These are phyloP conservation scores for Podospora bellae-mahoneyi DNA, from an alignment of 495 filamentous ascomycete genomes.

Conservation along the genomic window DNA sequence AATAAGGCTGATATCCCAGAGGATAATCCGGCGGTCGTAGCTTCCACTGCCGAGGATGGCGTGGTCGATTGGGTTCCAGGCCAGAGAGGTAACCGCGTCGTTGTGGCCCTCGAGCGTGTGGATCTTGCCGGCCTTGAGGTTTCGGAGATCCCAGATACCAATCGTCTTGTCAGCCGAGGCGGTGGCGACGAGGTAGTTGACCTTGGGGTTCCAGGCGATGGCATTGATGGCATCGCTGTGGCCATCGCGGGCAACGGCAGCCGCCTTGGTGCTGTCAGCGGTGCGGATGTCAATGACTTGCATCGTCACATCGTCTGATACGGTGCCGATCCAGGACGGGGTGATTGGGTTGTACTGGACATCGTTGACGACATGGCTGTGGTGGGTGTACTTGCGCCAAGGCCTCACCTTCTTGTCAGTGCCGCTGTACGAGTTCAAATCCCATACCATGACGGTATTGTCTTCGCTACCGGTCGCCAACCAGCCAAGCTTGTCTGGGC, in stretches of 20 bases:
- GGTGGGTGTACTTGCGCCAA: slow-evolving; percentile 75
- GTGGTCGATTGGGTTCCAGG: slow-evolving; percentile 90
- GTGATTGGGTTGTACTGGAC: slow-evolving; percentile 90
- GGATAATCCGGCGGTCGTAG: slow-evolving; percentile 88
- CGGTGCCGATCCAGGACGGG: slow-evolving; percentile 77
- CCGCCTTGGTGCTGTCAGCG: slow-evolving; percentile 57
- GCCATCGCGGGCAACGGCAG: slow-evolving; percentile 60
- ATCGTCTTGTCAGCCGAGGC: slow-evolving; percentile 94
- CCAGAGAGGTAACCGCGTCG: slow-evolving; percentile 82
- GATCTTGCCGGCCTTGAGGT: slow-evolving; percentile 71
- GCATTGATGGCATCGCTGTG: slow-evolving; percentile 93
- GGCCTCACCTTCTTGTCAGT: slow-evolving; percentile 65
- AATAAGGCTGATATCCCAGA: slow-evolving; percentile 89
- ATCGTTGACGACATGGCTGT: slow-evolving; percentile 89
- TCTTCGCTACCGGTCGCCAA: slow-evolving; percentile 90
- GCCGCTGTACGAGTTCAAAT: slow-evolving; percentile 66
- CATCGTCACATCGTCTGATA: slow-evolving; percentile 91
- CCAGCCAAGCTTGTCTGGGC: slow-evolving; percentile 73
- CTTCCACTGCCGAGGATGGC: slow-evolving; percentile 84
- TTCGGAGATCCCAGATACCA: slow-evolving; percentile 91
- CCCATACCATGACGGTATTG: slow-evolving; percentile 85
- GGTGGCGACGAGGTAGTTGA: slow-evolving; percentile 82
- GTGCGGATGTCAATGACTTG: slow-evolving; percentile 84
- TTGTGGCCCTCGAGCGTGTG: slow-evolving; percentile 81
- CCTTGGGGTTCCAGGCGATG: slow-evolving; percentile 85